Evolutionary conservation across 176 grass and related monocot genomes (phyloP).

Genomic region (Themeda triandra): DNA sequence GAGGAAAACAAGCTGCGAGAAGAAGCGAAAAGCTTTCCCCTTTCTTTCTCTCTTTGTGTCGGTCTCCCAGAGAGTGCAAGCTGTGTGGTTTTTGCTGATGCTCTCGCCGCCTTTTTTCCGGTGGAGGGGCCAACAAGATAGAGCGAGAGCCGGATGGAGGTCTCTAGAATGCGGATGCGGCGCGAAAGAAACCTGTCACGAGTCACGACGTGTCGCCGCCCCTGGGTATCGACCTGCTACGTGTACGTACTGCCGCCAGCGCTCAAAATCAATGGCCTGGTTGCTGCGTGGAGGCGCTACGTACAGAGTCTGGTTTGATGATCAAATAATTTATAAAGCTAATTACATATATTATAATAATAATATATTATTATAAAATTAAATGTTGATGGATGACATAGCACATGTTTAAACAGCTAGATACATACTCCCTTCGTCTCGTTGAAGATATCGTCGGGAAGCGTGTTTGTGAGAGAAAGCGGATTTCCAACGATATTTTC

Average conservation of each 20-base stretch:
- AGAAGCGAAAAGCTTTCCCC: background rate
- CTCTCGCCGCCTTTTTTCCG: background rate
- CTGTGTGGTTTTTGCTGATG: background rate
- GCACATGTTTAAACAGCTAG: no score
- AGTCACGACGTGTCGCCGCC: background rate
- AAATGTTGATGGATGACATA: no score
- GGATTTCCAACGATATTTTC: no score
- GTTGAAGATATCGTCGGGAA: no score
- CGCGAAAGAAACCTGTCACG: background rate
- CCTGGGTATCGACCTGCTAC: background rate
- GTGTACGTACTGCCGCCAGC: background rate
- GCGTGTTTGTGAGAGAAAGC: no score
- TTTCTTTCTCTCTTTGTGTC: background rate
- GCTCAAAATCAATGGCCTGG: no score
- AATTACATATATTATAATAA: no score
- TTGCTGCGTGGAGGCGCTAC: no score
- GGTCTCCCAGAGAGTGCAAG: conserved; percentile 6
- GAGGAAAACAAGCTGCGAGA: background rate
- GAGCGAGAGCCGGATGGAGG: background rate
- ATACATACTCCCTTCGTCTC: no score
- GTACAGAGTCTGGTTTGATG: no score
- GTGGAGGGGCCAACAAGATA: background rate
- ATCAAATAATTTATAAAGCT: no score
- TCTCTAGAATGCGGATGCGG: conserved; percentile 14
- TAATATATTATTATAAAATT: no score